Evolutionary conservation across 345 rosid species (phyloP).

Genomic region (Hirschfeldia incana): DNA sequence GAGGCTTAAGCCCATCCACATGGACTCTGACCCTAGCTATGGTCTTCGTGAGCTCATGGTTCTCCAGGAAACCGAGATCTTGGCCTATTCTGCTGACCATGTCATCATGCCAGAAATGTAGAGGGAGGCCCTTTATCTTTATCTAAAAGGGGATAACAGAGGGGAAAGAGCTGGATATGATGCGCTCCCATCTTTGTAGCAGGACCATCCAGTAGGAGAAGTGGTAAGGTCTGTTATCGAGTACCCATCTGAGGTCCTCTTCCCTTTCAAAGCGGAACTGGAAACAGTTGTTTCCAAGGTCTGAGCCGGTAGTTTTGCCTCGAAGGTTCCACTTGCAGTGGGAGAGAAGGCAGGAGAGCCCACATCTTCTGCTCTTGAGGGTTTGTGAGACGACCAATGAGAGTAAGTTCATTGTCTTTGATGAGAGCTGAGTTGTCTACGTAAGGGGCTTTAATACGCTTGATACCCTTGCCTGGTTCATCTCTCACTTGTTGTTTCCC

Average conservation of each 20-base stretch:
- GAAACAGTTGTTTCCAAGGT: background rate
- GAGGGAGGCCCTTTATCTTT: background rate
- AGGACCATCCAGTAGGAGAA: background rate
- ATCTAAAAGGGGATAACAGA: background rate
- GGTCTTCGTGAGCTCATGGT: no score
- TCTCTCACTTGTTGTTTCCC: no score
- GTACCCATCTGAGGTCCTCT: background rate
- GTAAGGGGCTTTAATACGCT: background rate
- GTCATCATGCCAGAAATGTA: background rate
- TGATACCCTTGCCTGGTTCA: background rate
- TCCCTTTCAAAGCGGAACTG: background rate
- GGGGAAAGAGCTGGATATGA: background rate
- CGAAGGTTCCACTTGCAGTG: background rate
- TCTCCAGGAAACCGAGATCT: no score
- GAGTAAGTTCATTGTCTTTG: background rate
- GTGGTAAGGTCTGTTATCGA: background rate
- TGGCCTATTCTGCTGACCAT: no score
- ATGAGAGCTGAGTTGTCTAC: background rate
- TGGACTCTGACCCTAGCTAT: no score
- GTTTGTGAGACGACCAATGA: background rate
- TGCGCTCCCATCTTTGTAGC: background rate
- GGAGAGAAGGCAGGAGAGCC: background rate
- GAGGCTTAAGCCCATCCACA: no score
- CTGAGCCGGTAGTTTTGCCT: background rate
- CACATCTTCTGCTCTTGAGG: background rate